Base-by-base conservation (phyloP, 179 eudicot genomes). In the Corrigiola litoralis region DNA sequence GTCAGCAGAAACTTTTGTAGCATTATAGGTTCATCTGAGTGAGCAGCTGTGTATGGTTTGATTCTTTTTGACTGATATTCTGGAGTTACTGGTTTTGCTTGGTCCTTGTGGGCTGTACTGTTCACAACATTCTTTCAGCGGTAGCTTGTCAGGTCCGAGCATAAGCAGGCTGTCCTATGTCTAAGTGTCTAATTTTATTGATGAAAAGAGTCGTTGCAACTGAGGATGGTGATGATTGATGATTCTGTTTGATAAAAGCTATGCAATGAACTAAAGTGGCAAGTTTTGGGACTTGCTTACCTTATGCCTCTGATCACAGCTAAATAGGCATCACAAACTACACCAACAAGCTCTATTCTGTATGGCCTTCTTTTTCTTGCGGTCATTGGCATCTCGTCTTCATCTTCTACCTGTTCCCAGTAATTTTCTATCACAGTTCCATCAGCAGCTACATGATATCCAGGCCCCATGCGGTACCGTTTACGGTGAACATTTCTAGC, bases 251-350 rank as follows among this genome's bases (percentile, higher is more conserved):
- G n/a, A 34, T 28, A 18, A 36, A 8, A 48, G 12, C 23, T 14
- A 37, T 11, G 21, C 21, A 38, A 58, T 10, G 32, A 38, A 38
- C 28, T 29, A 34, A 6, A 28, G 29, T 14, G 7, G 38, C 23
- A 31, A 10, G 47, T 27, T 29, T 11, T 27, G 20, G 68, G n/a
- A 48, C 16, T 34, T 29, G 56, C 44, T 58, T 83, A 88, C 97
- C 99, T 86, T 80, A 95, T 95, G 68, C 99, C 99, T 85, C 97
- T 70, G 56, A 95, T 85, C 54, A 95, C 99, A 16, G 97, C 89
- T 77, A 95, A 76, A 76, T 95, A 95, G 61, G 99, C 92, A 66
- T 95, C 99, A 69, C 99, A 95, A 53, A 95, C 95, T 23, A 95
- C 95, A 48, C 99, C 99, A 73, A 95, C 92, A 21, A 95, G 73